Conservation (phyloP, 768 basidiomycete genomes). For the Clitopilus hobsonii region DNA sequence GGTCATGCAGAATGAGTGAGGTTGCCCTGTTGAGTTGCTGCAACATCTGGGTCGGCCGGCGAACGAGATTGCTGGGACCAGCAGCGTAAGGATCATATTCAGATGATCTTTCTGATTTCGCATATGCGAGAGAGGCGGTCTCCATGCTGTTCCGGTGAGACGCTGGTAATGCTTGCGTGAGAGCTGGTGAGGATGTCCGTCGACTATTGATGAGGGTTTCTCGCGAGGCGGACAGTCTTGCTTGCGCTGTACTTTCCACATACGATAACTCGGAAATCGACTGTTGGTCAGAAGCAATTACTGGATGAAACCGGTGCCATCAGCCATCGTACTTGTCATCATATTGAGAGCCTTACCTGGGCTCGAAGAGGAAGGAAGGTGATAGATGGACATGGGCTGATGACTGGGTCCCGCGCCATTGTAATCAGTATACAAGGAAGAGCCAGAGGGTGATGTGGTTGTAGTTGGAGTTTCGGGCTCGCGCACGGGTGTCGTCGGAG, state of each 20-base stretch:
- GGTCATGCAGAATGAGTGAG: neutral
- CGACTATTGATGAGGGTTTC: neutral
- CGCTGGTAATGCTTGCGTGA: slow-evolving; percentile 1
- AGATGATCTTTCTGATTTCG: neutral
- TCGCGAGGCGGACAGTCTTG: neutral
- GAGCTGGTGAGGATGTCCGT: neutral
- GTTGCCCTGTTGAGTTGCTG: slow-evolving; percentile 4
- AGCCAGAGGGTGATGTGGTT: neutral
- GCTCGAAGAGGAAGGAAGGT: neutral
- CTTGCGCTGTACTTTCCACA: slow-evolving; percentile 4
- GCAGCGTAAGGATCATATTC: slow-evolving; percentile 3
- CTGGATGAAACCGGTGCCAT: neutral
- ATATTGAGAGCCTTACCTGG: neutral
- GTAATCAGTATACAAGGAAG: neutral
- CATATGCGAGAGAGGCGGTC: neutral
- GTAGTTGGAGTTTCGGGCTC: neutral
- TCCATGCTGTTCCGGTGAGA: slow-evolving; percentile 8
- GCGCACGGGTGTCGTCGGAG: neutral
- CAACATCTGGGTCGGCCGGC: slow-evolving; percentile 14
- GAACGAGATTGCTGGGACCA: slow-evolving; percentile 11
- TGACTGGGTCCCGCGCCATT: neutral
- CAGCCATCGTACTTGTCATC: neutral
- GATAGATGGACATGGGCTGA: neutral
- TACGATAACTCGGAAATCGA: slow-evolving; percentile 14
- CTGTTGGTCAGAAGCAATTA: slow-evolving; percentile 1